Conservation (phyloP, 2,329 filamentous ascomycete species). For the Verticillium isaacii region DNA sequence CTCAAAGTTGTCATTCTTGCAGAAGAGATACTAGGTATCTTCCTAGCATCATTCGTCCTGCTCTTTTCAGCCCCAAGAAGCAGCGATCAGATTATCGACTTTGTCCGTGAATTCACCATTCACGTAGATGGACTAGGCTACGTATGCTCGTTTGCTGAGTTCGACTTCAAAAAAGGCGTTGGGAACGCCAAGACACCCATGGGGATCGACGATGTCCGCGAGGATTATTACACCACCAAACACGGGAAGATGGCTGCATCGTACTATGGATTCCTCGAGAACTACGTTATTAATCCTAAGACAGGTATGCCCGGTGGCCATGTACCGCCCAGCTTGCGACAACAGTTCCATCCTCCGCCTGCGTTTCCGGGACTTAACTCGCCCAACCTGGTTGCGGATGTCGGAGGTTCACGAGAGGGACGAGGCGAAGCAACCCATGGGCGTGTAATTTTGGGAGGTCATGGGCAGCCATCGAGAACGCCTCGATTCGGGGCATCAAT, state of each 20-base stretch:
- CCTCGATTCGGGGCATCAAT: constrained; percentile 40
- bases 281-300: constrained; percentile 75
- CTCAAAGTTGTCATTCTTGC: constrained; percentile 87
- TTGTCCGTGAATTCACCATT: constrained; percentile 96
- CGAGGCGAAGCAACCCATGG: constrained; percentile 38
- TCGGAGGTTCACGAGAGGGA: constrained; percentile 46
- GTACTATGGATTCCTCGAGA: constrained; percentile 90
- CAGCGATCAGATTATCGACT: constrained; percentile 91
- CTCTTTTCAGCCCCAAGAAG: constrained; percentile 82
- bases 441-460: constrained; percentile 28
- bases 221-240: constrained; percentile 92
- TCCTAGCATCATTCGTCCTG: constrained; percentile 85
- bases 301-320: constrained; percentile 56
- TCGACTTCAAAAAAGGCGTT: constrained; percentile 86
- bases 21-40: constrained; percentile 87
- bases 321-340: constrained; percentile 47
- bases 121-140: constrained; percentile 95
- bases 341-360: constrained; percentile 70
- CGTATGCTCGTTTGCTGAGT: constrained; percentile 95
- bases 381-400: constrained; percentile 51
- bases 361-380: constrained; percentile 68
- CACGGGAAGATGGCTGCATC: constrained; percentile 99
- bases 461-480: constrained; percentile 29
- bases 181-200: constrained; percentile 34
- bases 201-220: constrained; percentile 58